Percentiles rank a stretch among this genome's conserved stretches.
Conservation (phyloP, 805 yeast species). For the Tetrapisispora namnaoensis region DNA sequence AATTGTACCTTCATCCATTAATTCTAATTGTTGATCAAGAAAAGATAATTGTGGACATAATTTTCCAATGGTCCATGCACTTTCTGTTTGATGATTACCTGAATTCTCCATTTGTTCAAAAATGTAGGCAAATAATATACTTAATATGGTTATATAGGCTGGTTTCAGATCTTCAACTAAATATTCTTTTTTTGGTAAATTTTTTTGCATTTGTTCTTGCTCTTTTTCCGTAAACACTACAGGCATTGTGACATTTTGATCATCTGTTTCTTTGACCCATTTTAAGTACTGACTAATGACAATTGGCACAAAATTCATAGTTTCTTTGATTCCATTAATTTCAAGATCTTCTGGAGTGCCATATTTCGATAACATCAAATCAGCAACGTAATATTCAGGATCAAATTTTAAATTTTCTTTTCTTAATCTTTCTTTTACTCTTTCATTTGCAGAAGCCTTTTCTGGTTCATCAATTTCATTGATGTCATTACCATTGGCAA, state of each 20-base stretch:
- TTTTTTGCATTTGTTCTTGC: slow-evolving; percentile 52
- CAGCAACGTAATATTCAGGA: slow-evolving; percentile 82
- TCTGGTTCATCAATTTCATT: slow-evolving; percentile 84
- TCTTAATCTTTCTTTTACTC: slow-evolving; percentile 56
- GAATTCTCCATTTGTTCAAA: slow-evolving; percentile 70
- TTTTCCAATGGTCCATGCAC: slow-evolving; percentile 92
- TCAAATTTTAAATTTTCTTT: slow-evolving; percentile 73
- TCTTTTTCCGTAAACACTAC: slow-evolving; percentile 51
- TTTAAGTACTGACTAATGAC: slow-evolving; percentile 34
- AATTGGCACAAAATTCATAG: slow-evolving; percentile 47
- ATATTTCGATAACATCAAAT: slow-evolving; percentile 50
- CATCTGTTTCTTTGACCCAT: slow-evolving; percentile 35
- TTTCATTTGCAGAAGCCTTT: slow-evolving; percentile 41
- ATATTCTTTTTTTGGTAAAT: slow-evolving; percentile 54
- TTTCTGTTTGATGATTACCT: slow-evolving; percentile 67
- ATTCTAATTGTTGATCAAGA: slow-evolving; percentile 50
- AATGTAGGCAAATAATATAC: slow-evolving; percentile 60
- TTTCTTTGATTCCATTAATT: slow-evolving; percentile 32
- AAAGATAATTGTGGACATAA: slow-evolving; percentile 67
- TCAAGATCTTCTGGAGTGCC: slow-evolving; percentile 46
- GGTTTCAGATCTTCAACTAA: slow-evolving; percentile 39
- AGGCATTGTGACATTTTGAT: slow-evolving; percentile 28
- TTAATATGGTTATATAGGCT: slow-evolving; percentile 53
- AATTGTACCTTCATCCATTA: slow-evolving; percentile 14
- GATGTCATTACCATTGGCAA: slow-evolving; percentile 80